Evolutionary conservation across 495 filamentous ascomycete species (phyloP).

Genomic region (Cladorrhinum samala): DNA sequence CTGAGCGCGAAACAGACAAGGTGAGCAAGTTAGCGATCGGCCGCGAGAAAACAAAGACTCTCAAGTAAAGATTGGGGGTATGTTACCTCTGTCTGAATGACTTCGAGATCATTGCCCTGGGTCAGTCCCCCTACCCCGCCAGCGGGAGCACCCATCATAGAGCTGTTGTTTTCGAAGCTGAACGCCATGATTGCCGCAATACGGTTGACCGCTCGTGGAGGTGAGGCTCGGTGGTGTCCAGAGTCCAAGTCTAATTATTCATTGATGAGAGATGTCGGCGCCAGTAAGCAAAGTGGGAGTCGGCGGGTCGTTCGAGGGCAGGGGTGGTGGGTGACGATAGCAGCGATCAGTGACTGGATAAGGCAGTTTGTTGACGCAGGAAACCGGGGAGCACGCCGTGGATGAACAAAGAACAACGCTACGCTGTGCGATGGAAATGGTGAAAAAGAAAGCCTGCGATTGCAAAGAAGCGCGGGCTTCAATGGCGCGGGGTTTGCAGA

Average conservation of each 20-base stretch:
- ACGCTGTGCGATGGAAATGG: neutral
- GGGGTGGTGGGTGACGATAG: neutral
- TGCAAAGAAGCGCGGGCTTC: neutral
- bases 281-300: neutral
- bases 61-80: neutral
- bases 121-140: constrained; percentile 36
- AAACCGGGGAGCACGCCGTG: neutral
- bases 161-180: constrained; percentile 40
- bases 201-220: constrained; percentile 22
- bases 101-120: constrained; percentile 50
- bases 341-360: neutral
- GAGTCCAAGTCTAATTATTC: constrained; percentile 9
- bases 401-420: neutral
- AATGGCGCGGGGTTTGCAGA: neutral
- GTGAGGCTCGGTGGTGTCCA: constrained; percentile 14
- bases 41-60: neutral
- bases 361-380: neutral
- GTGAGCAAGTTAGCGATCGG: constrained; percentile 13
- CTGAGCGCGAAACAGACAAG: constrained; percentile 33
- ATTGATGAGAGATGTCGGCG: constrained; percentile 9
- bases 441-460: neutral
- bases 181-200: constrained; percentile 58
- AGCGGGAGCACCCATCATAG: constrained; percentile 20
- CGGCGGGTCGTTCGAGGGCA: neutral
- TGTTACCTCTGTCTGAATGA: constrained; percentile 49